Evolutionary conservation across 2,329 filamentous ascomycete species (phyloP).

Genomic region (Penicillium freii): DNA sequence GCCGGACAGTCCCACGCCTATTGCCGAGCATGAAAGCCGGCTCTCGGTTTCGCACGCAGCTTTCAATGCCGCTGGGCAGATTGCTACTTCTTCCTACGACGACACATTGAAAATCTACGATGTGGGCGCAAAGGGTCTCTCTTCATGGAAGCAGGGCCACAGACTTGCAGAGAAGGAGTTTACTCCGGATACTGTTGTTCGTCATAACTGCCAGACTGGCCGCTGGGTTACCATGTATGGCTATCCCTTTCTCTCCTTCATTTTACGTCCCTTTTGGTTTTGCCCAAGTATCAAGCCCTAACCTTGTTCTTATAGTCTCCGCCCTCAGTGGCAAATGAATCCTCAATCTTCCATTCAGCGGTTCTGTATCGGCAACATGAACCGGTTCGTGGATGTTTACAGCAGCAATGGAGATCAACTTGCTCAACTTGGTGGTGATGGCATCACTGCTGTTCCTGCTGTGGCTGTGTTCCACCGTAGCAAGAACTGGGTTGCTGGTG

Average conservation of each 20-base stretch:
- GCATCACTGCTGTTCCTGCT: conserved; percentile 90
- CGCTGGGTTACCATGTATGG: conserved; percentile 81
- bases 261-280: background rate
- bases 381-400: conserved; percentile 91
- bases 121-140: conserved; percentile 58
- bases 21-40: conserved; percentile 78
- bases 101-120: conserved; percentile 93
- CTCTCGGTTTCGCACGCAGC: conserved; percentile 90
- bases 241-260: background rate
- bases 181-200: conserved; percentile 65
- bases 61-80: conserved; percentile 78
- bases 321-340: conserved; percentile 85
- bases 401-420: conserved; percentile 79
- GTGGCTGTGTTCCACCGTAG: conserved; percentile 88
- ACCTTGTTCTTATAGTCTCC: conserved; percentile 47
- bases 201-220: conserved; percentile 94
- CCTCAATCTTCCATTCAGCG: conserved; percentile 79
- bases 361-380: conserved; percentile 96
- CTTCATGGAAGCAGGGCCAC: conserved; percentile 59
- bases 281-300: background rate
- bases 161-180: conserved; percentile 62
- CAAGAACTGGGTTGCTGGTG: conserved; percentile 87
- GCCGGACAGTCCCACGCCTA: conserved; percentile 60
- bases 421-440: conserved; percentile 82
- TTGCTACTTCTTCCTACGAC: conserved; percentile 92